Evolutionary conservation across 306 rosid genomes (phyloP), one percentile per base, ranked within the genome.

Genomic region (Prunus campanulata): DNA sequence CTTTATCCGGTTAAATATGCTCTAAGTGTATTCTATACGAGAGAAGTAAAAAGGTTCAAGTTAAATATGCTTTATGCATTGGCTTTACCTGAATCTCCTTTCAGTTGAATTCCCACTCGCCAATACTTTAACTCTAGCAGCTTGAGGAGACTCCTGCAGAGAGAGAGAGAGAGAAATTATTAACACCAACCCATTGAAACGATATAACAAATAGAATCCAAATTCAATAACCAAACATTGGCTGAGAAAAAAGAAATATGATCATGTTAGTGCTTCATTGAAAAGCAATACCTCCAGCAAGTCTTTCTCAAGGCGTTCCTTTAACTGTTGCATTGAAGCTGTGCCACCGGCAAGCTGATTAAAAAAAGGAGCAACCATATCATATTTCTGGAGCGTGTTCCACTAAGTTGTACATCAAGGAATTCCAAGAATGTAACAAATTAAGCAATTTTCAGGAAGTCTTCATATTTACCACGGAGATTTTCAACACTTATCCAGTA

Each of bases 61-160:
- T 54, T 55, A 52, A 50, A 44, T 14, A 22, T 52, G 48, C 15
- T n/a, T 70, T 71, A 6, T 32, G 42, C 24, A 20, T 24, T 20
- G 42, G 30, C 35, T 32, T 69, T 84, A 89, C 99, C 99, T 95
- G 88, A 92, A 95, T 85, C 99, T 87, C 85, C 99, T 85, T 89
- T 95, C 99, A 32, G 97, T 90, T 64, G 99, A 95, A 85, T 92
- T 95, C 66, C 99, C 99, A 77, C 96, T 91, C 60, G 97, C 99
- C 90, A 95, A 86, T 61, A 95, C 99, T 84, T 95, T 95, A 32
- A 95, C 99, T 82, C 99, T 87, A 75, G 99, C 99, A 79, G 97
- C 92, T 84, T 95, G 99, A 74, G 99, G 99, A 79, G 99, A 95
- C 74, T 92, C 99, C 99, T 95, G 80, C 74, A 78, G 25, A 30